Base-by-base conservation (phyloP, 1,139 yeast genomes). In the Debaryomycetaceae sp. region DNA sequence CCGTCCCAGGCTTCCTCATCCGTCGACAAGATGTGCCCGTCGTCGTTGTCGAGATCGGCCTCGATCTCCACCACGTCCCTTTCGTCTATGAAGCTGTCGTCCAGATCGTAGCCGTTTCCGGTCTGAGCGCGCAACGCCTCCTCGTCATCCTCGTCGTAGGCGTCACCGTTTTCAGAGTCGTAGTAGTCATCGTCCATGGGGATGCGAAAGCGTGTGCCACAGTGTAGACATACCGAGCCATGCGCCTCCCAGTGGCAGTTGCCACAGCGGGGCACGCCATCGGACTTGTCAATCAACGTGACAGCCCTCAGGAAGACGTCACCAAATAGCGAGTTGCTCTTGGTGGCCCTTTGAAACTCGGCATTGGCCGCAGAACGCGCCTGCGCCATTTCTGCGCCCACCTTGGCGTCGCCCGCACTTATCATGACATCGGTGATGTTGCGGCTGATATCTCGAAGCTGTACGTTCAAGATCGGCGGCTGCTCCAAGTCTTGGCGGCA, bases 191-290 rank as follows among this genome's bases (percentile, higher is more conserved):
- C 61, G 17, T 47, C 52, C 10, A 51, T 42, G 1, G 63, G 54
- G n/a, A 46, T 39, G 17, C 64, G 45, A 37, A 68, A 62, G 17
- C 65, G 45, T 2, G 65, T 53, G 3, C 75, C 74, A 48, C 85
- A 78, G 41, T 75, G 75, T 5, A 68, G 56, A 43, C 85, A 79
- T 23, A 51, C 56, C 4, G 63, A 54, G 0, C 81, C 80, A 39
- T 65, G 70, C 3, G 83, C 77, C 49, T 85, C 95, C 94, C 94
- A 84, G 45, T 78, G 85, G 51, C 95, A 85, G 34, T 72, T 68
- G 2, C 85, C 76, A 49, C 95, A 85, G 34, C 95, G 58, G 0
- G 83, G 76, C 5, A 85, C 88, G 2, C 89, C 91, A 49, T 85
- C 95, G 16, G 78, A 78, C 32, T 64, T 70, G 40, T 76, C 84